Conservation (phyloP, 1,284 basidiomycete species). For the Phellinidium pouzarii region DNA sequence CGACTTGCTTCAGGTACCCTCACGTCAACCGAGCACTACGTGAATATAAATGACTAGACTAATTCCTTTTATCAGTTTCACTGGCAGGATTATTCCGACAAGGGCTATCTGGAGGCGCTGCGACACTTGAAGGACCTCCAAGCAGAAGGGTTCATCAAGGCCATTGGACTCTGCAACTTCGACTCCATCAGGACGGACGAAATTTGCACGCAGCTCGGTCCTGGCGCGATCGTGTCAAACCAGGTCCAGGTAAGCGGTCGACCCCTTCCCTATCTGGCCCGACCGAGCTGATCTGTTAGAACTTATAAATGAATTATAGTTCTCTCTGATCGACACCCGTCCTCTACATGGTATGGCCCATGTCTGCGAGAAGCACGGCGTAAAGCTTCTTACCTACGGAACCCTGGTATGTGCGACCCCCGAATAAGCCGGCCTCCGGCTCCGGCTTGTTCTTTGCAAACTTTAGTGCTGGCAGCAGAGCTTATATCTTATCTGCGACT, state of each 20-base stretch:
- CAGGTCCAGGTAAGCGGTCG: constrained; percentile 63
- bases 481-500: background rate
- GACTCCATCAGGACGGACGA: constrained; percentile 68
- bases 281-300: background rate
- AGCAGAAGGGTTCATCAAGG: constrained; percentile 51
- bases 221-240: constrained; percentile 68
- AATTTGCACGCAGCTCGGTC: constrained; percentile 65
- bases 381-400: constrained; percentile 77
- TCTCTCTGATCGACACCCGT: constrained; percentile 72
- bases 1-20: constrained; percentile 63
- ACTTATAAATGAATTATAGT: constrained; percentile 44
- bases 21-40: background rate
- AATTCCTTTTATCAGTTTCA: constrained; percentile 49
- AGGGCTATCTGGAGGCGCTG: constrained; percentile 59
- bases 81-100: constrained; percentile 74
- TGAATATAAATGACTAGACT: background rate
- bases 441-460: constrained; percentile 11
- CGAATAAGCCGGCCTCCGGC: constrained; percentile 11
- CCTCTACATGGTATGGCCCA: constrained; percentile 71
- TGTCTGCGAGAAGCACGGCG: constrained; percentile 62
- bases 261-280: background rate
- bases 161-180: constrained; percentile 76
- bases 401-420: constrained; percentile 48
- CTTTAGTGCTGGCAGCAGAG: background rate
- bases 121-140: constrained; percentile 55